These are phyloP conservation scores for Malbranchea zuffiana DNA, from an alignment of 2,329 filamentous ascomycete species.

Conservation along the genomic window DNA sequence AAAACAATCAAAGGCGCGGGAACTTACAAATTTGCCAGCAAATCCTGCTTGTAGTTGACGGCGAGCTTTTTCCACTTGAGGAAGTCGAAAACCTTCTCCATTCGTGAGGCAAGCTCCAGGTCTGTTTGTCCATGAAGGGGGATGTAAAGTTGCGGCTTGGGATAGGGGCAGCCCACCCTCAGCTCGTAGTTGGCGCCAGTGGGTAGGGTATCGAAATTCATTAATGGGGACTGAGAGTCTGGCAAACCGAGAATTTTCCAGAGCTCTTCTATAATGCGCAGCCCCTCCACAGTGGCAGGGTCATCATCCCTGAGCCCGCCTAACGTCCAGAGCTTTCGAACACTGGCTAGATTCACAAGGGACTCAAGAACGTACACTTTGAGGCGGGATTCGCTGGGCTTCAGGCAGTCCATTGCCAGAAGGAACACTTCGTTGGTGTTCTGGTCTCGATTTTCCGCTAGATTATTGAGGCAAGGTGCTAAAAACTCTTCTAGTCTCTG, in stretches of 20 bases:
- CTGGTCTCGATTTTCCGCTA: not conserved
- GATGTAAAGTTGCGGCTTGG: conserved; percentile 1
- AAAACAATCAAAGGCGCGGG: not conserved
- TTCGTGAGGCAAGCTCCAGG: not conserved
- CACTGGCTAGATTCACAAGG: conserved; percentile 12
- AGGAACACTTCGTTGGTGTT: conserved; percentile 1
- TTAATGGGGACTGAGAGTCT: not conserved
- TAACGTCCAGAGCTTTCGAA: conserved; percentile 16
- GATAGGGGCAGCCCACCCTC: not conserved
- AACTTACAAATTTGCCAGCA: conserved; percentile 3
- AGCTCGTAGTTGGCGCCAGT: not conserved
- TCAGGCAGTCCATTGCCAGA: conserved; percentile 15
- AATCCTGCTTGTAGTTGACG: not conserved
- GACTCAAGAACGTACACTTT: conserved; percentile 16
- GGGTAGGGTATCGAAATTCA: not conserved
- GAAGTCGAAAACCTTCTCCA: conserved; percentile 2
- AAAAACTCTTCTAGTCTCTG: conserved; percentile 3
- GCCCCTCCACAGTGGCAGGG: not conserved
- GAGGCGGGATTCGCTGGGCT: conserved; percentile 13
- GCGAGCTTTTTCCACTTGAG: conserved; percentile 1
- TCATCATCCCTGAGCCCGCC: conserved; percentile 10
- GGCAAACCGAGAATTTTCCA: not conserved
- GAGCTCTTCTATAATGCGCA: not conserved
- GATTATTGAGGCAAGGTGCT: not conserved
- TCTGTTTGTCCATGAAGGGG: conserved; percentile 1